Evolutionary conservation across 2,329 filamentous ascomycete genomes (phyloP), one percentile per base, ranked within the genome.

Genomic region (Microsporum ferrugineum): DNA sequence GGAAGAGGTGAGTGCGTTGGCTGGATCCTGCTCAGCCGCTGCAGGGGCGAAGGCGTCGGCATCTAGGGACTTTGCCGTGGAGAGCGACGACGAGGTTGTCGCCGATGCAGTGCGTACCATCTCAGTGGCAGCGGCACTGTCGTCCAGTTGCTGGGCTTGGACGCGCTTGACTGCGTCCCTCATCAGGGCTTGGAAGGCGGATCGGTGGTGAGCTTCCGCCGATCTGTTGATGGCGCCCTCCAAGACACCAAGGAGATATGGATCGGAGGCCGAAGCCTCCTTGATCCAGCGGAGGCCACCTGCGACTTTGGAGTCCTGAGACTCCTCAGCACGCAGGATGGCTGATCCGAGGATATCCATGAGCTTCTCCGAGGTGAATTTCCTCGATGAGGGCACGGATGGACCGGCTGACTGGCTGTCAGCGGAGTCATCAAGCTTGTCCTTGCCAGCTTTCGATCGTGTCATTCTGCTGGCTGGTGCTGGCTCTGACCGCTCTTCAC

Each of bases 61-160:
- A 43, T 72, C 70, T 38, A 74, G 64, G 3, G 75, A 74, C 47
- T 74, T 71, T 7, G 72, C 72, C 6, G 75, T 73, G 39, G 76
- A 76, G 27, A 76, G 62, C 10, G 72, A 76, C 14, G 69, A 68
- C 23, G 69, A 74, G 45, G 57, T 63, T 2, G 58, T 38, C 61
- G 68, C 60, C 47, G 65, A 65, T 60, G 69, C 64, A 14, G 66
- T 67, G 47, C 67, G 65, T 27, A 63, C 62, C 58, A 64, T 63
- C 17, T 64, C 62, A n/a, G 63, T 56, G 58, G 63, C 63, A 6
- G 61, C 59, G 31, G 59, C 56, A 38, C 38, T 41, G 10, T 59
- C 58, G 60, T 56, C 49, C 59, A 31, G 45, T 51, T 61, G 56
- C 58, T 64, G 65, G 36, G 60, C 47, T 57, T 64, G 29, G 59